Percentiles rank a stretch among this genome's conserved stretches.
Conservation (phyloP, 2,329 filamentous ascomycete genomes). For the Colletotrichum sp. region DNA sequence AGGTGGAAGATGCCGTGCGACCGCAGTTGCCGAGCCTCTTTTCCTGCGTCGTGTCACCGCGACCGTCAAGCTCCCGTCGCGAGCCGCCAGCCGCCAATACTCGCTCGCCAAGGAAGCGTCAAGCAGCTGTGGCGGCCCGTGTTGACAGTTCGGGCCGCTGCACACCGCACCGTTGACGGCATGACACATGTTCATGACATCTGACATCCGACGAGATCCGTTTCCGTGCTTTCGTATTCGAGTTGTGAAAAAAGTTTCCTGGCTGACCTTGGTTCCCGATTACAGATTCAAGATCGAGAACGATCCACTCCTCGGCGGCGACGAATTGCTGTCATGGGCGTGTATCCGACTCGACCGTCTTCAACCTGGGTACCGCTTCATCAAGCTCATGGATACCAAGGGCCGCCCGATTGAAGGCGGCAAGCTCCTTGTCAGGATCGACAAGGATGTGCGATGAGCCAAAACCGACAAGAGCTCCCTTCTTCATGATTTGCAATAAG, state of each 20-base stretch:
- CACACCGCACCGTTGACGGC: neutral
- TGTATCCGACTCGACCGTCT: constrained; percentile 66
- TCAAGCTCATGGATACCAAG: constrained; percentile 52
- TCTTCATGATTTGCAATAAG: neutral
- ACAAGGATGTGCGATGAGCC: constrained; percentile 46
- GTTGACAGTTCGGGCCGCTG: constrained; percentile 18
- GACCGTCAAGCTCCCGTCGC: neutral
- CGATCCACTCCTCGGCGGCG: constrained; percentile 43
- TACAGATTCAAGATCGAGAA: constrained; percentile 61
- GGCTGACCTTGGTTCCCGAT: constrained; percentile 25
- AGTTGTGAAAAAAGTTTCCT: neutral
- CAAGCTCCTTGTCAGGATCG: constrained; percentile 57
- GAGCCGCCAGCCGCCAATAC: neutral
- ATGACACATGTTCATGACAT: neutral
- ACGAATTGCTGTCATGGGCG: constrained; percentile 56
- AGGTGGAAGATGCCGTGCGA: neutral
- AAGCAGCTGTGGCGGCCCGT: neutral
- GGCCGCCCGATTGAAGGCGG: constrained; percentile 50
- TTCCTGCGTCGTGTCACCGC: neutral
- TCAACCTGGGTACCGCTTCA: constrained; percentile 58
- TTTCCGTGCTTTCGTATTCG: neutral
- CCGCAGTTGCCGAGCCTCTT: neutral
- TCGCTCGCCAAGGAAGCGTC: neutral
- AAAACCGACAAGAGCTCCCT: neutral
- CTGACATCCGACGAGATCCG: neutral